These are phyloP conservation scores for Xerocomus spinulosus DNA, from an alignment of 768 basidiomycete species.

Conservation along the genomic window DNA sequence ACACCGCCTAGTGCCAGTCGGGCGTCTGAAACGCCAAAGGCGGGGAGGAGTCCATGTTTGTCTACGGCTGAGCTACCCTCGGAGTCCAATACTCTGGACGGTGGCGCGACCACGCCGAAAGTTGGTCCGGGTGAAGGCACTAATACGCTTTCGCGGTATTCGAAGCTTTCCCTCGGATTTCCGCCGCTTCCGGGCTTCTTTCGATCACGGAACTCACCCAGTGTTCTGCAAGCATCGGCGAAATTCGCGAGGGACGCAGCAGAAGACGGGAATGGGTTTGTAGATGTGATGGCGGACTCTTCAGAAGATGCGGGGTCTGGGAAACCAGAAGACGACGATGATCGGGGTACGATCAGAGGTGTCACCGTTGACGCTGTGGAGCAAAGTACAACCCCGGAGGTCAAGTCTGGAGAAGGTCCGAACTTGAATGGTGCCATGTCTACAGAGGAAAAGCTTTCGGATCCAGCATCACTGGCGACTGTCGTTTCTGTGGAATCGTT, in stretches of 20 bases:
- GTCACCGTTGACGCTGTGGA: slow-evolving; percentile 19
- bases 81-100: slow-evolving; percentile 41
- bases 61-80: slow-evolving; percentile 20
- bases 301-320: slow-evolving; percentile 8
- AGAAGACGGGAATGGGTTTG: slow-evolving; percentile 18
- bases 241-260: slow-evolving; percentile 19
- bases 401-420: slow-evolving; percentile 10
- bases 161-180: slow-evolving; percentile 45
- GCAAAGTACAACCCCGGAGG: slow-evolving; percentile 7
- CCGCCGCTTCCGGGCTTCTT: slow-evolving; percentile 62
- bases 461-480: slow-evolving; percentile 12
- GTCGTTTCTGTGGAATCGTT: slow-evolving; percentile 20
- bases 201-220: slow-evolving; percentile 56
- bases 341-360: slow-evolving; percentile 40
- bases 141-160: slow-evolving; percentile 35
- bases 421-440: slow-evolving; percentile 4
- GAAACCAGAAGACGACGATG: slow-evolving; percentile 35
- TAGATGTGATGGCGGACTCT: slow-evolving; percentile 5
- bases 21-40: slow-evolving; percentile 26
- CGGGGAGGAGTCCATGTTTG: slow-evolving; percentile 15
- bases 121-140: slow-evolving; percentile 31
- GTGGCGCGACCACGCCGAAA: slow-evolving; percentile 59
- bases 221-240: slow-evolving; percentile 21
- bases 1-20: slow-evolving; percentile 12
- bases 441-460: slow-evolving; percentile 22